Evolutionary conservation across 2,329 filamentous ascomycete species (phyloP).

Genomic region (Aspergillus neoniger): DNA sequence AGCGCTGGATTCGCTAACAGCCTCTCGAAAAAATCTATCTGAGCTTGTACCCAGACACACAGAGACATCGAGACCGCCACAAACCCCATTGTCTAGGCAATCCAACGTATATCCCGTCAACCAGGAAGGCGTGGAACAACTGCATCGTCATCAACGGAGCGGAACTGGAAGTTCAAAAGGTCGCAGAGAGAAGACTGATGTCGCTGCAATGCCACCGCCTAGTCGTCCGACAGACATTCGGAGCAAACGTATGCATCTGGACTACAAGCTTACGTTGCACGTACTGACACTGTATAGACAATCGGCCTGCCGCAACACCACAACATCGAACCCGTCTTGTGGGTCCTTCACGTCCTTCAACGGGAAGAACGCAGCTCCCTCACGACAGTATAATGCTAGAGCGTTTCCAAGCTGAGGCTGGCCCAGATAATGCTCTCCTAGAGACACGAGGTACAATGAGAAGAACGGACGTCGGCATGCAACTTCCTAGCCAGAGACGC

Average conservation of each 20-base stretch:
- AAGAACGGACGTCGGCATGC: neutral
- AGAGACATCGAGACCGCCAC: conserved; percentile 23
- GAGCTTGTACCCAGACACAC: conserved; percentile 13
- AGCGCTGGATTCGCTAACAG: conserved; percentile 42
- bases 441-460: neutral
- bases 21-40: conserved; percentile 21
- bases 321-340: conserved; percentile 31
- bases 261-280: neutral
- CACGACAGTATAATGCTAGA: conserved; percentile 10
- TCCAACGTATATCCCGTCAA: conserved; percentile 25
- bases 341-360: conserved; percentile 16
- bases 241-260: conserved; percentile 26
- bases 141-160: conserved; percentile 44
- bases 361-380: conserved; percentile 22
- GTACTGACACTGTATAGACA: neutral
- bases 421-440: neutral
- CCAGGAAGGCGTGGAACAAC: conserved; percentile 36
- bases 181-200: conserved; percentile 24
- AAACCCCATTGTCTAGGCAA: conserved; percentile 27
- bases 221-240: conserved; percentile 22
- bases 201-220: conserved; percentile 35
- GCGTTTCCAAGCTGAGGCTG: neutral
- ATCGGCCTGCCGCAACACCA: conserved; percentile 9
- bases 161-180: conserved; percentile 41
- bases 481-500: neutral